phyloP scores from a whole-genome alignment of 306 rosid species.

The Bauhinia variegata region DNA sequence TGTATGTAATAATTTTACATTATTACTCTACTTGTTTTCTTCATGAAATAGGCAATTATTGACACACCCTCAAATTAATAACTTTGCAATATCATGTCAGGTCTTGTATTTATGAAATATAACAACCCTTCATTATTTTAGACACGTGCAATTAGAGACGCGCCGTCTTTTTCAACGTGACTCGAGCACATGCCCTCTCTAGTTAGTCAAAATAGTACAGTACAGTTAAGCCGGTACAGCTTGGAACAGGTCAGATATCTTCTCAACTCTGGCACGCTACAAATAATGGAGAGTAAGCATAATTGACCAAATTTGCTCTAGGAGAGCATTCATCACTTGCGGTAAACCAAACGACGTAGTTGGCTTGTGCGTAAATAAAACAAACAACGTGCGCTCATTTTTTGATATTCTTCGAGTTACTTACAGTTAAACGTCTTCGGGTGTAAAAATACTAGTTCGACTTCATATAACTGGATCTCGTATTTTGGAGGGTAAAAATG shows the following conservation, averaged over 20 bases:
- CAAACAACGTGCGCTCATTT: no score
- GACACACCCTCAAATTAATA: no score
- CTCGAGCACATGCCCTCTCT: conserved; percentile 28
- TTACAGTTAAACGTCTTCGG: no score
- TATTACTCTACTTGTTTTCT: no score
- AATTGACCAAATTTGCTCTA: not conserved
- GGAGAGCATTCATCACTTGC: no score
- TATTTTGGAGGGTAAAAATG: conserved; percentile 24
- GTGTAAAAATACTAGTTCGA: no score
- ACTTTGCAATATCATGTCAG: no score
- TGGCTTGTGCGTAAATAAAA: no score
- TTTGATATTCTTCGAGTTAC: no score
- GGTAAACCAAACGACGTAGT: no score
- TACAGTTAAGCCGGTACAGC: conserved; percentile 44
- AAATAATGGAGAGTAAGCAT: conserved; percentile 25
- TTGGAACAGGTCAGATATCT: conserved; percentile 45
- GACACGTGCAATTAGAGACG: conserved; percentile 46
- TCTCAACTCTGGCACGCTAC: conserved; percentile 44
- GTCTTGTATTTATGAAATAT: no score
- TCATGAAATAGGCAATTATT: no score
- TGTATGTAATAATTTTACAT: not conserved
- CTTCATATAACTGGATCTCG: not conserved
- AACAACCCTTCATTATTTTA: not conserved
- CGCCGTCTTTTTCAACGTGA: conserved; percentile 16
- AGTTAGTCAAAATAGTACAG: conserved; percentile 16